Evolutionary conservation across 306 rosid species (phyloP).

Genomic region (Sicyos baderoa): DNA sequence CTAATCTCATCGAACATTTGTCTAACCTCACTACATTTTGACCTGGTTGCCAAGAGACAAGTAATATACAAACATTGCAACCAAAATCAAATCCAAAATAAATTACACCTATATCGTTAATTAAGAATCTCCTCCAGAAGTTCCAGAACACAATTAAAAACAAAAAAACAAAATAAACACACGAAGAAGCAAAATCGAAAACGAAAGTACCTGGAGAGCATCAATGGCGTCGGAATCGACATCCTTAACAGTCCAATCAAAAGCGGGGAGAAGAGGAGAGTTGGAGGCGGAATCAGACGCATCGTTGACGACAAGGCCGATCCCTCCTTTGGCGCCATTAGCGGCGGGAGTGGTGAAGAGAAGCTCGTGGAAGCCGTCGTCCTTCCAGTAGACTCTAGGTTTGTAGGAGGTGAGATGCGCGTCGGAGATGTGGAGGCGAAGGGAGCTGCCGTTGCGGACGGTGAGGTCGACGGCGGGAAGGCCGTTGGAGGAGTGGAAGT

Average conservation of each 20-base stretch:
- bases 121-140: neutral
- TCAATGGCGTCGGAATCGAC: constrained; percentile 83
- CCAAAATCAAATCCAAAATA: neutral
- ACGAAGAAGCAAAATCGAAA: neutral
- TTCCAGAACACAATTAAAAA: neutral
- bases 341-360: constrained; percentile 55
- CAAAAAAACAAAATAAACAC: neutral
- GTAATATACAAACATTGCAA: neutral
- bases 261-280: constrained; percentile 33
- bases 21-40: no score
- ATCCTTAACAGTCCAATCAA: constrained; percentile 70
- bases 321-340: constrained; percentile 51
- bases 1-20: no score
- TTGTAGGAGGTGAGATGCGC: constrained; percentile 84
- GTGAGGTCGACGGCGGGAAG: constrained; percentile 59
- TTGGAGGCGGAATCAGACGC: constrained; percentile 23
- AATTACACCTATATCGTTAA: neutral
- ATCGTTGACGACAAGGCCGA: constrained; percentile 70
- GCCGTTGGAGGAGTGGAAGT: constrained; percentile 49
- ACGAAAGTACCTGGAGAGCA: constrained; percentile 65
- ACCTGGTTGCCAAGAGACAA: no score
- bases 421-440: constrained; percentile 69
- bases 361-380: constrained; percentile 75
- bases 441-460: constrained; percentile 80
- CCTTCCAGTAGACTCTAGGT: constrained; percentile 86